Base-by-base conservation (phyloP, 1,139 yeast genomes). In the Diutina scorzettiae region DNA sequence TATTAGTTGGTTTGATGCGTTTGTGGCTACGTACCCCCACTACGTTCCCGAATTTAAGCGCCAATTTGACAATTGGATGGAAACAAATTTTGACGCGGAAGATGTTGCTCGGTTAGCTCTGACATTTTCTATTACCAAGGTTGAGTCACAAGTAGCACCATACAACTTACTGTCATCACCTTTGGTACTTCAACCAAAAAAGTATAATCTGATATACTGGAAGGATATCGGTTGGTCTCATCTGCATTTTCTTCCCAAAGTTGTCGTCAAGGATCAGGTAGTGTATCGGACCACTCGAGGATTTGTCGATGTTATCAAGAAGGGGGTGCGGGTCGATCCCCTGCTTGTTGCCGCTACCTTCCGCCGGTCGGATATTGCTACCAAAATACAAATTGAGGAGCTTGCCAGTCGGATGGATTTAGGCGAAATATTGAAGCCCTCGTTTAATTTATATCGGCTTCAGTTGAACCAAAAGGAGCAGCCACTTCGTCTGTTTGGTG, bases 311-410 rank as follows among this genome's bases (percentile, higher is more conserved):
- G 39, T 34, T n/a, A 23, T 34, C 11, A 34, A 34, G 28, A 34
- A 34, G 29, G 39, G 39, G 11, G 39, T 34, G 18, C 39, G 39
- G 27, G 39, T 23, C 19, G 24, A 34, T 19, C 14, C 39, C 14
- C 27, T 11, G 24, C 14, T 34, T 19, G 17, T 34, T 4, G 17
- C 25, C n/a, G 28, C 39, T 9, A 34, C 39, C 12, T 34, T 14
- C 16, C 39, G 39, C 12, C 39, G 39, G 9, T 28, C 39, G 7
- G 39, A 34, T 9, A 8, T 34, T 19, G 12, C 19, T 6, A 34
- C 39, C 12, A 34, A 14, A 14, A 21, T n/a, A 9, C 39, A 14
- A 7, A 21, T 34, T 20, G 14, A 8, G 5, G 39, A 21, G 27
- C 19, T 34, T 5, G n/a, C 19, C n/a, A 21, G 24, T 2, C n/a